Percentiles rank a stretch among this genome's conserved stretches.
These are phyloP conservation scores for Paecilomyces variotii DNA, from an alignment of 2,329 filamentous ascomycete species.

Conservation along the genomic window DNA sequence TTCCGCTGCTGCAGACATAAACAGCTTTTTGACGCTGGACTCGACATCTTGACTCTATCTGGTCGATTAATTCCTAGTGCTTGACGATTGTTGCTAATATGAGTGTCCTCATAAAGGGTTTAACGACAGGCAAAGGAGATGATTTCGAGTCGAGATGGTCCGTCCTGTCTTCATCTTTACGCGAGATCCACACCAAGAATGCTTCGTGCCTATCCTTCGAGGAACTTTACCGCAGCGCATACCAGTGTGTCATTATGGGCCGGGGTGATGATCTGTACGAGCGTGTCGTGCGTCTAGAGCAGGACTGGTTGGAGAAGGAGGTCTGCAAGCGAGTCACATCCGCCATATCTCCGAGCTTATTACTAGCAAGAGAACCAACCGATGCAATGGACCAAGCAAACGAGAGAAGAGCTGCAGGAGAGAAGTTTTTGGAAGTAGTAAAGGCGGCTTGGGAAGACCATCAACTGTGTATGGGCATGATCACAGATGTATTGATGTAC, in stretches of 20 bases:
- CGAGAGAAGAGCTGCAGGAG: conserved; percentile 71
- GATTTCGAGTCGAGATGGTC: conserved; percentile 86
- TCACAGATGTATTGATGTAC: conserved; percentile 94
- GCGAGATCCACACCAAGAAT: conserved; percentile 86
- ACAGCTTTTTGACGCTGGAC: background rate
- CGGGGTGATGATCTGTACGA: conserved; percentile 76
- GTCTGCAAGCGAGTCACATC: conserved; percentile 64
- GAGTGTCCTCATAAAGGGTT: conserved; percentile 37
- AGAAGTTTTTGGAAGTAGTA: conserved; percentile 70
- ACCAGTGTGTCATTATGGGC: conserved; percentile 87
- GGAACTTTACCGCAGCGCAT: conserved; percentile 85
- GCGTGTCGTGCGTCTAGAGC: conserved; percentile 71
- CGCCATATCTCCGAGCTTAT: conserved; percentile 62
- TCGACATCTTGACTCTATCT: background rate
- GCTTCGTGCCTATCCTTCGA: conserved; percentile 88
- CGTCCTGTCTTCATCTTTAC: conserved; percentile 65
- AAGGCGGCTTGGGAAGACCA: conserved; percentile 81
- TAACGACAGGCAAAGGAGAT: conserved; percentile 46
- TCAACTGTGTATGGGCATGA: conserved; percentile 90
- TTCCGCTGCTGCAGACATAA: background rate
- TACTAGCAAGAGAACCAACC: conserved; percentile 43
- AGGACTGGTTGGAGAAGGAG: conserved; percentile 66
- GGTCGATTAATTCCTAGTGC: conserved; percentile 17
- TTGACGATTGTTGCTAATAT: conserved; percentile 10
- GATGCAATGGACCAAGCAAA: conserved; percentile 55